Percentiles rank a stretch among this genome's conserved stretches.
These are phyloP conservation scores for Phytophthora melonis DNA, from an alignment of 352 stramenopile species.

Conservation along the genomic window DNA sequence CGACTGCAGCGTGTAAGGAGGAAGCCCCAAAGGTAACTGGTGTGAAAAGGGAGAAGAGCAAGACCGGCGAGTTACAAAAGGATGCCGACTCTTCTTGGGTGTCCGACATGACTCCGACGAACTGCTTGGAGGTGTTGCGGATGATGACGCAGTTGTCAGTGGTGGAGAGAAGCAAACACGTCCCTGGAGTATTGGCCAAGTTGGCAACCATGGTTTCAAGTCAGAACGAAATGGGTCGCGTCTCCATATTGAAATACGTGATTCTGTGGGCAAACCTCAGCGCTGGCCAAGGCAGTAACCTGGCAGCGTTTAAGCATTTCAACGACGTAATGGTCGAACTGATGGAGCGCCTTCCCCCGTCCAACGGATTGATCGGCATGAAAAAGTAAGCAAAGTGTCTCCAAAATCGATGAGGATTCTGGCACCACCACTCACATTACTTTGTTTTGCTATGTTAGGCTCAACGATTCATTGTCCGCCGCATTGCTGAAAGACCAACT, in stretches of 20 bases:
- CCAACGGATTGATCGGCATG: background rate
- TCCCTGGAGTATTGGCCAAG: background rate
- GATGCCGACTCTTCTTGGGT: background rate
- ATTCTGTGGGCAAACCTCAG: slow-evolving; percentile 10
- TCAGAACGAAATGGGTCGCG: background rate
- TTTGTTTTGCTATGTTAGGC: background rate
- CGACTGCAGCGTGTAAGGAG: background rate
- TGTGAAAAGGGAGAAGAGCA: background rate
- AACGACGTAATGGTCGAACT: background rate
- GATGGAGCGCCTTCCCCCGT: background rate
- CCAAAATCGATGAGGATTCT: too few species aligned
- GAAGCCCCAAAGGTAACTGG: background rate
- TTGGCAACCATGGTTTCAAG: background rate
- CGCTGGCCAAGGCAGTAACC: background rate
- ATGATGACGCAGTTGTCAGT: slow-evolving; percentile 18
- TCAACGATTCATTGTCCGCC: background rate
- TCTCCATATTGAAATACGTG: slow-evolving; percentile 17
- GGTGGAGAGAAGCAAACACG: background rate
- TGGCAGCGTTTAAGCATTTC: background rate
- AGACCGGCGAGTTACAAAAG: background rate
- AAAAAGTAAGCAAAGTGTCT: slow-evolving; percentile 3
- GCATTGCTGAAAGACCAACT: background rate
- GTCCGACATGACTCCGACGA: background rate
- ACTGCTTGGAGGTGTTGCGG: slow-evolving; percentile 6
- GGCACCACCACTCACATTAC: too few species aligned